A percentile compares a stretch with the other conserved stretches of the same genome.
These are phyloP conservation scores for Keqinozyma sinolaborantium DNA, from an alignment of 1,139 yeast species.

Conservation along the genomic window DNA sequence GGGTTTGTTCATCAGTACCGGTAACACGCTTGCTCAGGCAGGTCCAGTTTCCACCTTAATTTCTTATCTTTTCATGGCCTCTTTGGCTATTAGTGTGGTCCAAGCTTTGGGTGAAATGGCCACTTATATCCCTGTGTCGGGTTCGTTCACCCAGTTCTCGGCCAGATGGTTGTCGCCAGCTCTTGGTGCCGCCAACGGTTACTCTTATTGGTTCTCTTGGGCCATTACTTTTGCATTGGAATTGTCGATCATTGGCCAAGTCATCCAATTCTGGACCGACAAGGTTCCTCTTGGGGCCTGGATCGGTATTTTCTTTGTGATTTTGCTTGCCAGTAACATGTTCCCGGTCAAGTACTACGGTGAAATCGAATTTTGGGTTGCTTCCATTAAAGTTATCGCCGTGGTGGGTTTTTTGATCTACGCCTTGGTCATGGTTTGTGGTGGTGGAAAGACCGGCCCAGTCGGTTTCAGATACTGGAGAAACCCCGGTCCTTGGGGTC, in stretches of 20 bases:
- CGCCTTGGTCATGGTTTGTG: constrained; percentile 68
- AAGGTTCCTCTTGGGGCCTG: constrained; percentile 72
- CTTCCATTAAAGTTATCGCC: constrained; percentile 64
- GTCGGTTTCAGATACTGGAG: constrained; percentile 90
- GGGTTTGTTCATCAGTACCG: constrained; percentile 58
- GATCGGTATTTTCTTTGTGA: constrained; percentile 63
- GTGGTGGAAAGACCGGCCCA: constrained; percentile 67
- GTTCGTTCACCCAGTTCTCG: constrained; percentile 54
- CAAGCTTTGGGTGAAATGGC: constrained; percentile 78
- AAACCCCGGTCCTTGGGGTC: constrained; percentile 85
- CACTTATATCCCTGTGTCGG: constrained; percentile 64
- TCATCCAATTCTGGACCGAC: constrained; percentile 71
- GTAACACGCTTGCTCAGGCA: constrained; percentile 52
- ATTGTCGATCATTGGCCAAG: constrained; percentile 74
- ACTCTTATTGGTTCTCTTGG: constrained; percentile 87
- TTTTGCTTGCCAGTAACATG: constrained; percentile 31
- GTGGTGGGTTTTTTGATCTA: constrained; percentile 69
- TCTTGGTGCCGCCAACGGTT: constrained; percentile 77
- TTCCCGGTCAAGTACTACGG: constrained; percentile 45
- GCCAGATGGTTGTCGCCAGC: constrained; percentile 68
- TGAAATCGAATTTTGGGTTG: constrained; percentile 49
- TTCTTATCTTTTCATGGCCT: constrained; percentile 63
- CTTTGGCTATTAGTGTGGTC: constrained; percentile 61
- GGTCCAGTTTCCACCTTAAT: constrained; percentile 73
- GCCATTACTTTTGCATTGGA: constrained; percentile 82